Conservation (phyloP, 495 filamentous ascomycete genomes). For the Penicillium argentinense region DNA sequence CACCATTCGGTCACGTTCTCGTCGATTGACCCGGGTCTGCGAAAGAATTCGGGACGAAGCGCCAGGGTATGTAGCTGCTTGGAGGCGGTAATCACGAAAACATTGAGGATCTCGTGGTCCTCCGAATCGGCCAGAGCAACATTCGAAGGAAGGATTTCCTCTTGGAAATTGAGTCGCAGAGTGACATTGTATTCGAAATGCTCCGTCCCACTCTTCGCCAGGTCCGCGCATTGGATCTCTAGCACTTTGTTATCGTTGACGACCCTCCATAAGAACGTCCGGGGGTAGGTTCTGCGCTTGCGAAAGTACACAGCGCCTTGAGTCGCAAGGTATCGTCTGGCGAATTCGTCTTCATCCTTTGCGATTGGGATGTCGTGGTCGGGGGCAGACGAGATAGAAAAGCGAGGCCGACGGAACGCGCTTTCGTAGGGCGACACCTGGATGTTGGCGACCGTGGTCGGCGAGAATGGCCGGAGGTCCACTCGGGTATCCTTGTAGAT, state of each 20-base stretch:
- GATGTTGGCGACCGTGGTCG: conserved; percentile 68
- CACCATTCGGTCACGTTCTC: conserved; percentile 72
- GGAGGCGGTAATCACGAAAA: conserved; percentile 76
- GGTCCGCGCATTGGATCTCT: conserved; percentile 78
- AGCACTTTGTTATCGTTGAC: conserved; percentile 77
- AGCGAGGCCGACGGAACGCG: conserved; percentile 42
- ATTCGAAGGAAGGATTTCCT: conserved; percentile 67
- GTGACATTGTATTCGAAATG: conserved; percentile 67
- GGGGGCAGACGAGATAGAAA: conserved; percentile 42
- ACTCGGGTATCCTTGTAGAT: conserved; percentile 86
- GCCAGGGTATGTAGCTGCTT: conserved; percentile 79
- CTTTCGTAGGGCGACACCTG: conserved; percentile 61
- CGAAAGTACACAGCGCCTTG: conserved; percentile 85
- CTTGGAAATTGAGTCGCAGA: conserved; percentile 73
- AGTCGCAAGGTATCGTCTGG: conserved; percentile 67
- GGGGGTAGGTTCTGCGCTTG: conserved; percentile 67
- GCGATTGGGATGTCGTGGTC: conserved; percentile 38
- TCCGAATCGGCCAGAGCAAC: conserved; percentile 78
- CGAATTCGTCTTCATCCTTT: conserved; percentile 75
- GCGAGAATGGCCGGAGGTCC: conserved; percentile 71
- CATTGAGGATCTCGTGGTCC: conserved; percentile 72
- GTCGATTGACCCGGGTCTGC: conserved; percentile 63
- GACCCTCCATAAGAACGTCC: conserved; percentile 87
- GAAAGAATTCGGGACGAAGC: conserved; percentile 78
- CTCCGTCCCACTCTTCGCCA: conserved; percentile 66